Evolutionary conservation across 768 basidiomycete genomes (phyloP).

Genomic region (Russula dissimulans): DNA sequence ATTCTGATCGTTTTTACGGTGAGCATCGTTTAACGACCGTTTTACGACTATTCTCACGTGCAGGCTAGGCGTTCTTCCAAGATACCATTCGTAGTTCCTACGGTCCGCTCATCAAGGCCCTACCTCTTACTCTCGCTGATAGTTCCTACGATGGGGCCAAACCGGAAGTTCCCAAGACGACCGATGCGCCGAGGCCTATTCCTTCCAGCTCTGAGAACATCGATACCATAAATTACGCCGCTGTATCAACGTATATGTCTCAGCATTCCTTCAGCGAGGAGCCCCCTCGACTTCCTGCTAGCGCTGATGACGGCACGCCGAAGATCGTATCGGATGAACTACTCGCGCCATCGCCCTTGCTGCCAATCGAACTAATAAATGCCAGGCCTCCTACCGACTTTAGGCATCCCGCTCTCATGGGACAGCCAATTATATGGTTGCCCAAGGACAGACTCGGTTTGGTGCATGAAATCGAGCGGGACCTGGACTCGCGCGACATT

Average conservation of each 20-base stretch:
- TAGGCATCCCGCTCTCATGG: slow-evolving; percentile 73
- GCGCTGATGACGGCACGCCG: neutral
- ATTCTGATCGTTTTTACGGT: slow-evolving; percentile 80
- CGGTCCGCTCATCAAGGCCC: slow-evolving; percentile 59
- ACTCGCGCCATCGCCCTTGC: slow-evolving; percentile 2
- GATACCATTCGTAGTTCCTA: slow-evolving; percentile 70
- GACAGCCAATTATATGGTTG: slow-evolving; percentile 79
- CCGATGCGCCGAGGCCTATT: neutral
- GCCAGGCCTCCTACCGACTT: slow-evolving; percentile 42
- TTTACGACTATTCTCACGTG: neutral
- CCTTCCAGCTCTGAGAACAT: neutral
- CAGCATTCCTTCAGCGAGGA: neutral
- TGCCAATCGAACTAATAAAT: slow-evolving; percentile 23
- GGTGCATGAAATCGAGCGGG: slow-evolving; percentile 52
- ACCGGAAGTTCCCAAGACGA: neutral
- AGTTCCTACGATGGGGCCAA: slow-evolving; percentile 39
- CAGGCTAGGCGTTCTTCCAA: slow-evolving; percentile 56
- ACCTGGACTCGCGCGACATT: slow-evolving; percentile 45
- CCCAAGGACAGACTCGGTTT: slow-evolving; percentile 65
- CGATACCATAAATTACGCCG: slow-evolving; percentile 3
- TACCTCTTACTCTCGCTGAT: slow-evolving; percentile 75
- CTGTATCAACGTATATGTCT: neutral
- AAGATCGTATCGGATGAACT: neutral
- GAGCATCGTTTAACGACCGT: slow-evolving; percentile 23
- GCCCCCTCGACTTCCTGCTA: neutral